Percentiles rank a stretch among this genome's conserved stretches.
These are phyloP conservation scores for Mesotaenium endlicherianum DNA, from an alignment of 139 green algal species.

Conservation along the genomic window DNA sequence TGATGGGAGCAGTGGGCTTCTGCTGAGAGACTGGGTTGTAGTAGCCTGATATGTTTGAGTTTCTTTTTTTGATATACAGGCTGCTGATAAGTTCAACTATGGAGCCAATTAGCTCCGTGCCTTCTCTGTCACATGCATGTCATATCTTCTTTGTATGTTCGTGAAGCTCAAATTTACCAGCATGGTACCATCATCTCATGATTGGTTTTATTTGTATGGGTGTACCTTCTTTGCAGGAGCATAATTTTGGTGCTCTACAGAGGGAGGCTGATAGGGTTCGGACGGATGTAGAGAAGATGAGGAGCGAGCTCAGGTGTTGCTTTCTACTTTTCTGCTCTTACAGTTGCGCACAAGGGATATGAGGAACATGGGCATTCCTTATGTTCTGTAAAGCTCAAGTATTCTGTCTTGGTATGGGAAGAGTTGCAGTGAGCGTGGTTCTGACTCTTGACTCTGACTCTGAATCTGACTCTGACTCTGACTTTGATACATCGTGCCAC, in stretches of 20 bases:
- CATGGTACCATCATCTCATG: neutral
- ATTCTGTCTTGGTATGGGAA: neutral
- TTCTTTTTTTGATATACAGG: no score
- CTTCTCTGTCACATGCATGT: neutral
- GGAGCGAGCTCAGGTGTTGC: conserved; percentile 73
- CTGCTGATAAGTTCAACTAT: no score
- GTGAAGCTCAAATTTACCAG: neutral
- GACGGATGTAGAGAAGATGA: conserved; percentile 82
- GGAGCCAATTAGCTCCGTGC: neutral
- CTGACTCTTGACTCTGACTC: neutral
- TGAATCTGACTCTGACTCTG: neutral
- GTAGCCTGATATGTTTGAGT: no score
- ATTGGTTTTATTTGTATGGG: neutral
- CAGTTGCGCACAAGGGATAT: neutral
- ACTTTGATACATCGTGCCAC: neutral
- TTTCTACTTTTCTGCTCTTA: no score
- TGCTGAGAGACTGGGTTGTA: no score
- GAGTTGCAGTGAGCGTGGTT: neutral
- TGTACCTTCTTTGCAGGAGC: conserved; percentile 31
- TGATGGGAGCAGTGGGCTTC: no score
- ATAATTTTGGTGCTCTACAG: conserved; percentile 54
- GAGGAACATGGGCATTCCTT: neutral
- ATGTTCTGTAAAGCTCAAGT: neutral
- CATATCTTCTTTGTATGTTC: neutral
- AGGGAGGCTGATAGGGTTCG: conserved; percentile 82